Base-by-base conservation (phyloP, 139 green algal genomes). In the Micromonas pusilla region DNA sequence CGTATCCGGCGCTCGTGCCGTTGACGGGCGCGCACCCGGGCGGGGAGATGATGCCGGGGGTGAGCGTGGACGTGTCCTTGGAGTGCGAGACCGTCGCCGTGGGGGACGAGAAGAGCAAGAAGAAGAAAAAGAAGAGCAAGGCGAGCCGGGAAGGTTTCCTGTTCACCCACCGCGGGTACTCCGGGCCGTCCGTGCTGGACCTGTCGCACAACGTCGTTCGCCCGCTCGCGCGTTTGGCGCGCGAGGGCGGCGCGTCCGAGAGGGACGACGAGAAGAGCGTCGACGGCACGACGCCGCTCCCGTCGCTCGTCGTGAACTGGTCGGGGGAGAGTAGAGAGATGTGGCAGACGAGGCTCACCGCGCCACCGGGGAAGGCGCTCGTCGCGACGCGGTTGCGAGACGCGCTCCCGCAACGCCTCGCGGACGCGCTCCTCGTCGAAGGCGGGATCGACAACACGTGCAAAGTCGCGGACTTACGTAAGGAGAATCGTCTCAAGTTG, bases 1-100 rank as follows among this genome's bases (percentile, higher is more conserved):
- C 87, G 0, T 96, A 96, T 80, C 83, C 93, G 2, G 93, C 93
- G 0, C 87, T 97, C 2, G 95, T 91, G 5, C 93, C 93, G 2
- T 86, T 97, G 19, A 81, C 79, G 19, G 92, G 91, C 0, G 9
- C 20, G 3, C 90, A 93, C 79, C 92, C 91, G 1, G 89, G 83
- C 28, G 74, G 79, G 1, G 72, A 87, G 19, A 82, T 86, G 70
- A 84, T 94, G 32, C 82, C 88, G 20, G 89, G 90, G 52, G 62
- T 84, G 37, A 64, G 19, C 20, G 19, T 82, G 30, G n/a, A 81
- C 52, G 45, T 80, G 23, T 73, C 45, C 0, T 20, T 67, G 0
- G 60, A 33, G 32, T 33, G 37, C 31, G 66, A 78, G 21, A 16
- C 70, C 6, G 36, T 66, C 70, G 31, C 53, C 26, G 71, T 52